Conservation (phyloP, 2,329 filamentous ascomycete species). For the Aspergillus sojae region DNA sequence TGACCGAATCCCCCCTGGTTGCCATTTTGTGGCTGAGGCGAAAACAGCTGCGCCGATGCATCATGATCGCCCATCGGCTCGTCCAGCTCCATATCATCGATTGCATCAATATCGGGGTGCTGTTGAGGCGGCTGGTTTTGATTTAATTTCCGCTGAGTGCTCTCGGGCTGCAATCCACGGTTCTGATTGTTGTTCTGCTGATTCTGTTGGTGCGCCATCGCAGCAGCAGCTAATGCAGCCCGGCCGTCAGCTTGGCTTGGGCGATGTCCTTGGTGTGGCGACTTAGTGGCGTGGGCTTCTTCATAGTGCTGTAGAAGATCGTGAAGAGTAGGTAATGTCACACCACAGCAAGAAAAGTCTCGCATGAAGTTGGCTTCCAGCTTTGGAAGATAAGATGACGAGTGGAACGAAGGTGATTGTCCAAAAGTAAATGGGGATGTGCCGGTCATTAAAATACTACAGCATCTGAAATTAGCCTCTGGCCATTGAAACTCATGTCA, state of each 20-base stretch:
- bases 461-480: conserved; percentile 18
- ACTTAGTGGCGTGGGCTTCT: conserved; percentile 81
- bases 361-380: conserved; percentile 97
- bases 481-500: not conserved
- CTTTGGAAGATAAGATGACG: conserved; percentile 93
- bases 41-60: conserved; percentile 42
- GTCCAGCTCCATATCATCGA: conserved; percentile 97
- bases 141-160: conserved; percentile 40
- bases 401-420: conserved; percentile 93
- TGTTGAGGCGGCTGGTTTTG: conserved; percentile 35
- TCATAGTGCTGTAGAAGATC: conserved; percentile 96
- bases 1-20: conserved; percentile 64
- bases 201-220: conserved; percentile 53
- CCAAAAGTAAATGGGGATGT: conserved; percentile 84
- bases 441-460: conserved; percentile 89
- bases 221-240: conserved; percentile 50
- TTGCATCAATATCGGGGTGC: conserved; percentile 71
- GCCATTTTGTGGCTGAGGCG: conserved; percentile 69
- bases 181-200: conserved; percentile 46
- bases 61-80: conserved; percentile 65
- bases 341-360: conserved; percentile 93
- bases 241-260: conserved; percentile 56
- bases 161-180: conserved; percentile 38
- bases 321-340: conserved; percentile 86
- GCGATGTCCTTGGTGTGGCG: conserved; percentile 52